Evolutionary conservation across 2,329 filamentous ascomycete species (phyloP).

Genomic region (Ceratocystiopsis brevicomis): DNA sequence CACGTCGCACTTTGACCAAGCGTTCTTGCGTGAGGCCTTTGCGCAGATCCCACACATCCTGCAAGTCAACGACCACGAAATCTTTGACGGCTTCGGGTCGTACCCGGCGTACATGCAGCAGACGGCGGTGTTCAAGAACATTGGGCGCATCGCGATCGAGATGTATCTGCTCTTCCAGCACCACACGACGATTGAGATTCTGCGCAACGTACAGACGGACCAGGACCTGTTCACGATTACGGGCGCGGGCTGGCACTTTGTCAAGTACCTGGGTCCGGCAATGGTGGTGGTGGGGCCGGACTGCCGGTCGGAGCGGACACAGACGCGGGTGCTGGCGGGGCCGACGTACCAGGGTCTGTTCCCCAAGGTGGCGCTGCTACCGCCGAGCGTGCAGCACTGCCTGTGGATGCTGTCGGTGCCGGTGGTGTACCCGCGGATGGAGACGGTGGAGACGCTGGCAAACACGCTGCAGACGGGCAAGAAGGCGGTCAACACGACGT

Average conservation of each 20-base stretch:
- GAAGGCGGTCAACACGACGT: conserved; percentile 88
- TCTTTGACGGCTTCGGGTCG: conserved; percentile 93
- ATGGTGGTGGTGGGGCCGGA: conserved; percentile 82
- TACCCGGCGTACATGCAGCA: conserved; percentile 98
- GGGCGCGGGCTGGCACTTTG: conserved; percentile 94
- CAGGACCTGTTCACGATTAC: conserved; percentile 90
- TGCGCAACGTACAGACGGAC: conserved; percentile 76
- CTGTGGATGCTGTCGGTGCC: conserved; percentile 92
- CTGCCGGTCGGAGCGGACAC: conserved; percentile 78
- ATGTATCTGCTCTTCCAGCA: conserved; percentile 99
- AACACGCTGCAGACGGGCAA: conserved; percentile 88
- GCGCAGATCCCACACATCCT: conserved; percentile 90
- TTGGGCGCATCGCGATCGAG: conserved; percentile 82
- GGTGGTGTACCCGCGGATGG: conserved; percentile 73
- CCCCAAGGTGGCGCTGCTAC: conserved; percentile 79
- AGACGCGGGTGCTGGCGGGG: conserved; percentile 81
- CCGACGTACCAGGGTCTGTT: conserved; percentile 96
- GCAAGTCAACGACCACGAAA: conserved; percentile 91
- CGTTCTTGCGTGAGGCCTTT: conserved; percentile 83
- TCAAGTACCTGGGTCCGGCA: conserved; percentile 86
- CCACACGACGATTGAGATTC: conserved; percentile 83
- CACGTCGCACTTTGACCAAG: conserved; percentile 94
- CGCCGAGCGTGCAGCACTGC: conserved; percentile 87
- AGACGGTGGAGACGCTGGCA: conserved; percentile 78
- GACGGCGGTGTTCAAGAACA: conserved; percentile 95